phyloP scores from a whole-genome alignment of 495 filamentous ascomycete genomes.

The Neurospora sp. region DNA sequence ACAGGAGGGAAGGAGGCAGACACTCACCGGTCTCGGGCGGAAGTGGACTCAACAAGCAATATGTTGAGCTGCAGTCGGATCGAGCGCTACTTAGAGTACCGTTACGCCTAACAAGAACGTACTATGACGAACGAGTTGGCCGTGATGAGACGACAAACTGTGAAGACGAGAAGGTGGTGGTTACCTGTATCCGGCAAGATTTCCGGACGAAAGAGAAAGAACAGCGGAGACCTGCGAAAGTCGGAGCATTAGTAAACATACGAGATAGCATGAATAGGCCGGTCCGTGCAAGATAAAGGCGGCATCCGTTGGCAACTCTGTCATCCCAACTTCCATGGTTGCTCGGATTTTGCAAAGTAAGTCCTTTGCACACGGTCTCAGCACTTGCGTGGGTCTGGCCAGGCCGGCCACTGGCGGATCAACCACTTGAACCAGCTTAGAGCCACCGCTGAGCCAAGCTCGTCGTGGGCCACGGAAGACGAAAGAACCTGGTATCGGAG shows the following conservation, averaged over 20 bases:
- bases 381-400: neutral
- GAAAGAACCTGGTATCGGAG: neutral
- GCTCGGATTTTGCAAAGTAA: neutral
- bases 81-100: neutral
- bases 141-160: neutral
- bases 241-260: neutral
- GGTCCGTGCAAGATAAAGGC: neutral
- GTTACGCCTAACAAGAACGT: neutral
- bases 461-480: neutral
- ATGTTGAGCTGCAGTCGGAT: neutral
- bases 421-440: neutral
- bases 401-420: neutral
- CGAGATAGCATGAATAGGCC: neutral
- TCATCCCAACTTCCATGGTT: neutral
- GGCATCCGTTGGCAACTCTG: neutral
- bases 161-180: neutral
- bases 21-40: neutral
- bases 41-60: neutral
- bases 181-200: neutral
- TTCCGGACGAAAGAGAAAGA: neutral
- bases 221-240: neutral
- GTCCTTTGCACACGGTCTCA: neutral
- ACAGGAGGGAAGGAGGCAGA: neutral
- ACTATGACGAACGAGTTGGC: neutral
- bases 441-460: neutral